Evolutionary conservation across 257 asterid genomes (phyloP).

Genomic region (Thymus quinquecostatus): DNA sequence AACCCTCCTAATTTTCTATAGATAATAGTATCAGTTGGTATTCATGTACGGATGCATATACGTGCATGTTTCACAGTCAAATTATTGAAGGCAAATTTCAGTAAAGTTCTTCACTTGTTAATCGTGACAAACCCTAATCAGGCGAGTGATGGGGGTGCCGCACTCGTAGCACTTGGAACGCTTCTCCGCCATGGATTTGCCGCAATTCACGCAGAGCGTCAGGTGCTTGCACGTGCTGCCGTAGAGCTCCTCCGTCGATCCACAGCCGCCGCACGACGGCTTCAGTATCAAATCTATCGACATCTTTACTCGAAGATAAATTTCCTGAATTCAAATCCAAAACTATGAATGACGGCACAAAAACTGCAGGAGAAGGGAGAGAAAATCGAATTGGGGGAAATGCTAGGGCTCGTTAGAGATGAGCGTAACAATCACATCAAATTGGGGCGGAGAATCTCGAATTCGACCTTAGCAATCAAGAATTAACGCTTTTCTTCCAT

Average conservation of each 20-base stretch:
- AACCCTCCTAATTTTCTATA: slow-evolving; percentile 11
- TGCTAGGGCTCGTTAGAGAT: slow-evolving; percentile 33
- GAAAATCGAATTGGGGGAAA: slow-evolving; percentile 10
- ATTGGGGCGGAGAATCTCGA: background rate
- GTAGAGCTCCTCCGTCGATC: slow-evolving; percentile 77
- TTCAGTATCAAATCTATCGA: slow-evolving; percentile 76
- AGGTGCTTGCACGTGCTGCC: slow-evolving; percentile 92
- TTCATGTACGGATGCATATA: slow-evolving; percentile 8
- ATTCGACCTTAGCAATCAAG: slow-evolving; percentile 23
- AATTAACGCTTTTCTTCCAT: background rate
- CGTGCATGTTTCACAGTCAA: slow-evolving; percentile 6
- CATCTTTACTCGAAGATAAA: slow-evolving; percentile 39
- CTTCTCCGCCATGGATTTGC: slow-evolving; percentile 79
- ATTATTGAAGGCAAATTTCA: slow-evolving; percentile 1
- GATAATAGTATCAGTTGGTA: background rate
- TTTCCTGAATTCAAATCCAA: slow-evolving; percentile 34
- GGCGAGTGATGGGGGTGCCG: slow-evolving; percentile 70
- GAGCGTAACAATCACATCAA: slow-evolving; percentile 2
- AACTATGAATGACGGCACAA: background rate
- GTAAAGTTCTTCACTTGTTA: background rate
- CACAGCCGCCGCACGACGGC: slow-evolving; percentile 83
- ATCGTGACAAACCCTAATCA: slow-evolving; percentile 61
- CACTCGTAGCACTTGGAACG: slow-evolving; percentile 78
- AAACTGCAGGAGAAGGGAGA: background rate
- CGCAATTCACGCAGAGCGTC: slow-evolving; percentile 82